These are phyloP conservation scores for Breynia disticha DNA, from an alignment of 441 rosid genomes.

Conservation along the genomic window DNA sequence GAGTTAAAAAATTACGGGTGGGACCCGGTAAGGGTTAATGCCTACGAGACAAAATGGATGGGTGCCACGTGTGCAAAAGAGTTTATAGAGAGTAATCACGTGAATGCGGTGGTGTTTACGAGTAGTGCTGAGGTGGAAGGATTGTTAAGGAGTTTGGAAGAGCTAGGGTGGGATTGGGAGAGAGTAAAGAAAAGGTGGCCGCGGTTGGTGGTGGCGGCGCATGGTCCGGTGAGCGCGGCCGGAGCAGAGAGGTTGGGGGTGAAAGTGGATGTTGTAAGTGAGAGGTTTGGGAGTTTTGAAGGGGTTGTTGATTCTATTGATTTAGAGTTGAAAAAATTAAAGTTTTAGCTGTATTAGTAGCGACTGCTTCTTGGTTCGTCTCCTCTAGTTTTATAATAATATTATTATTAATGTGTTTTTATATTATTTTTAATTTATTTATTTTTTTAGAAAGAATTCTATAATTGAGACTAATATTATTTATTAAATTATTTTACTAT, in stretches of 20 bases:
- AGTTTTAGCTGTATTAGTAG: too few relatives aligned
- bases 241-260: conserved; percentile 48
- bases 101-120: conserved; percentile 43
- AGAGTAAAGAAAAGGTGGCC: conserved; percentile 35
- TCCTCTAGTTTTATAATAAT: too few relatives aligned
- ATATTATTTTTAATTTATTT: too few relatives aligned
- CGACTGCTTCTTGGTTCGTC: too few relatives aligned
- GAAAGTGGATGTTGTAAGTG: conserved; percentile 34
- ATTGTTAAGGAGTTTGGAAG: conserved; percentile 33
- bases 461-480: too few relatives aligned
- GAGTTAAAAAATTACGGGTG: conserved; percentile 30
- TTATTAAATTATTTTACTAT: too few relatives aligned
- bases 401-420: too few relatives aligned
- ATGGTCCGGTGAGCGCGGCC: conserved; percentile 50
- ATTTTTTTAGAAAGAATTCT: too few relatives aligned
- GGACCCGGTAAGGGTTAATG: conserved; percentile 37
- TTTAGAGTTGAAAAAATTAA: conserved; percentile 8
- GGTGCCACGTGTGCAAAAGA: conserved; percentile 32
- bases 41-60: conserved; percentile 50
- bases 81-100: conserved; percentile 20
- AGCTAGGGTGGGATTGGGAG: conserved; percentile 35
- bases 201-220: conserved; percentile 37
- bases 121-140: conserved; percentile 53
- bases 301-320: conserved; percentile 39
- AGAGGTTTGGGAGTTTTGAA: conserved; percentile 29